Evolutionary conservation across 768 basidiomycete genomes (phyloP).

Genomic region (Lactarius indigo): DNA sequence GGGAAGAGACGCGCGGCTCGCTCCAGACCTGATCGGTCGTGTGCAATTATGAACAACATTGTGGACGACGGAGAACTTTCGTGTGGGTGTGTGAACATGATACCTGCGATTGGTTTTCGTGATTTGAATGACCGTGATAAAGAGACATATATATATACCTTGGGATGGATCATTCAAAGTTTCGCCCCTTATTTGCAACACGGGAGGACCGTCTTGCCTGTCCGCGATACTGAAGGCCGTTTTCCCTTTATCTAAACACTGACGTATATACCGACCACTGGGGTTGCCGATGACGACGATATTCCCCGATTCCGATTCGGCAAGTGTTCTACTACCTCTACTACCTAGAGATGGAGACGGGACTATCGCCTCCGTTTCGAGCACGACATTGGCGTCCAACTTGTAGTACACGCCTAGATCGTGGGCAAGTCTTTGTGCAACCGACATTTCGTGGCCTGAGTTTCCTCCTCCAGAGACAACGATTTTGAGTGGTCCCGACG

Average conservation of each 20-base stretch:
- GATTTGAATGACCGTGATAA: constrained; percentile 11
- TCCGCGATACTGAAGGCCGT: constrained; percentile 27
- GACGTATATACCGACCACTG: constrained; percentile 27
- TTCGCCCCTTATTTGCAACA: constrained; percentile 16
- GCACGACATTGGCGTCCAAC: constrained; percentile 61
- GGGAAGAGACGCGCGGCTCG: constrained; percentile 72
- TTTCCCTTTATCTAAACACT: constrained; percentile 20
- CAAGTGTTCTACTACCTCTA: not conserved
- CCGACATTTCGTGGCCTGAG: constrained; percentile 38
- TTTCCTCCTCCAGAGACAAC: constrained; percentile 40
- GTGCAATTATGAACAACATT: constrained; percentile 57
- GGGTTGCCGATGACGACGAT: constrained; percentile 54
- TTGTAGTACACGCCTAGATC: constrained; percentile 64
- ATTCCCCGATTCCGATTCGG: constrained; percentile 41
- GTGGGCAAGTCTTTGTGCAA: constrained; percentile 66
- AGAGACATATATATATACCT: constrained; percentile 21
- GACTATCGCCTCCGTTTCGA: constrained; percentile 36
- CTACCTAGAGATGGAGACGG: constrained; percentile 20
- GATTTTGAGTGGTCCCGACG: constrained; percentile 50
- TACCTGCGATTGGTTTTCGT: constrained; percentile 33
- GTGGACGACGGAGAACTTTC: constrained; percentile 37
- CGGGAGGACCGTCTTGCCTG: not conserved
- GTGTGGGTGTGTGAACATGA: constrained; percentile 69
- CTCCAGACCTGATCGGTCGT: constrained; percentile 59
- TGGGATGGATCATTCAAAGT: constrained; percentile 5